These are phyloP conservation scores for Candida insectorum DNA, from an alignment of 805 yeast species.

Conservation along the genomic window DNA sequence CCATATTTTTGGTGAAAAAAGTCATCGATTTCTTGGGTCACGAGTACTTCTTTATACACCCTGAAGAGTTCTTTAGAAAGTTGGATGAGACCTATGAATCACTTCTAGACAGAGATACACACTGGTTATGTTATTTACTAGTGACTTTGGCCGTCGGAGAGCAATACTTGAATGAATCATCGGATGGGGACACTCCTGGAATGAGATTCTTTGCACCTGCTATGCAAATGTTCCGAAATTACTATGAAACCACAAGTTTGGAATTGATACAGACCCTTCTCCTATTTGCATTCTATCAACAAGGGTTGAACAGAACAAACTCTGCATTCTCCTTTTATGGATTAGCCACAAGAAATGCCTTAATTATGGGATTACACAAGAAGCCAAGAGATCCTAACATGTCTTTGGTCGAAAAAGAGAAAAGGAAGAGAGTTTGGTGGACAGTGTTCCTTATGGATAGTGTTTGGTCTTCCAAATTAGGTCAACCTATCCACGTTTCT, in stretches of 20 bases:
- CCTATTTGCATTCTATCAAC: constrained; percentile 31
- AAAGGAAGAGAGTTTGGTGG: constrained; percentile 39
- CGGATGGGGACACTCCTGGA: constrained; percentile 24
- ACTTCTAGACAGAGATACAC: constrained; percentile 4
- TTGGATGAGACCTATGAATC: constrained; percentile 6
- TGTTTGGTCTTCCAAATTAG: constrained; percentile 34
- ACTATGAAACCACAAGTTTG: constrained; percentile 24
- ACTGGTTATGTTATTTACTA: constrained; percentile 9
- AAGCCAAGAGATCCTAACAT: constrained; percentile 4
- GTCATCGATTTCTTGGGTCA: constrained; percentile 8
- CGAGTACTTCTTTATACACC: constrained; percentile 8
- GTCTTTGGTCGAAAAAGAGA: constrained; percentile 15
- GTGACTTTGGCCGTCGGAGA: constrained; percentile 11
- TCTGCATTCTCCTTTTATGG: constrained; percentile 38
- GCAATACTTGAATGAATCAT: constrained; percentile 9
- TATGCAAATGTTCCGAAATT: constrained; percentile 23
- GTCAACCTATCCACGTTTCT: constrained; percentile 34
- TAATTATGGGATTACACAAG: constrained; percentile 34
- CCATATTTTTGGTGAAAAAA: constrained; percentile 6
- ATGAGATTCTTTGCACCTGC: constrained; percentile 30
- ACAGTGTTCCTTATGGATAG: constrained; percentile 34
- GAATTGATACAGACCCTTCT: constrained; percentile 30
- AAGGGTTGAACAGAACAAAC: constrained; percentile 30
- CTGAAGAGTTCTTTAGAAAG: constrained; percentile 3
- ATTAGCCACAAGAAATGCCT: constrained; percentile 33